Evolutionary conservation across 1,284 basidiomycete genomes (phyloP).

Genomic region (Anthracocystis panici-leucophaei): DNA sequence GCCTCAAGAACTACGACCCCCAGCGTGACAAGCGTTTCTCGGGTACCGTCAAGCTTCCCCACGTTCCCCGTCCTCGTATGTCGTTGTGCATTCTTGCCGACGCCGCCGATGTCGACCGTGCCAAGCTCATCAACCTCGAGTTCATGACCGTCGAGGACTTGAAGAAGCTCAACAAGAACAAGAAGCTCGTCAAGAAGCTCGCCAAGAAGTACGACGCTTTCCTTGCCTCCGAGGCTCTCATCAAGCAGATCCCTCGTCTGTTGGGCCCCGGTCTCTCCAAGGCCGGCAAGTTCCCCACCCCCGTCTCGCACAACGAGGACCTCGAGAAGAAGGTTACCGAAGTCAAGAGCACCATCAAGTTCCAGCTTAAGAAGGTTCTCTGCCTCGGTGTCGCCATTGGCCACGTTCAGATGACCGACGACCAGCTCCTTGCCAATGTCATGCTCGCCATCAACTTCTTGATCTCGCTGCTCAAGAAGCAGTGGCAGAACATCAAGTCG

Average conservation of each 20-base stretch:
- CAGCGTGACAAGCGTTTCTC: constrained; percentile 71
- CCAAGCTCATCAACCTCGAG: constrained; percentile 95
- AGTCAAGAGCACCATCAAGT: constrained; percentile 91
- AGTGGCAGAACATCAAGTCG: constrained; percentile 99
- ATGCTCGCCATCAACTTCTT: constrained; percentile 99
- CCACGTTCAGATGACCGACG: constrained; percentile 96
- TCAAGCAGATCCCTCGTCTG: constrained; percentile 99
- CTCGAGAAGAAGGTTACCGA: constrained; percentile 91
- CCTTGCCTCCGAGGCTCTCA: constrained; percentile 95
- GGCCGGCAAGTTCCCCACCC: constrained; percentile 99
- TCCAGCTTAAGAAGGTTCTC: constrained; percentile 88
- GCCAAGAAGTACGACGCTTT: constrained; percentile 99
- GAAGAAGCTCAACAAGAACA: constrained; percentile 99
- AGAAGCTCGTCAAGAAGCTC: constrained; percentile 99
- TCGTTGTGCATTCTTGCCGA: constrained; percentile 99
- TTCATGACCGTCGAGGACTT: constrained; percentile 99
- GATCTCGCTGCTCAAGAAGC: constrained; percentile 99
- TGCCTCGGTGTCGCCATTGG: constrained; percentile 99
- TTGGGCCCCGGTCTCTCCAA: constrained; percentile 99
- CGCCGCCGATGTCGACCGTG: constrained; percentile 97
- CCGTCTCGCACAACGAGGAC: constrained; percentile 91
- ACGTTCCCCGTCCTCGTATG: constrained; percentile 98
- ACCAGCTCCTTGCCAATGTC: constrained; percentile 95
- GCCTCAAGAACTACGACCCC: constrained; percentile 70
- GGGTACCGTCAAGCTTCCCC: constrained; percentile 79